Base-by-base conservation (phyloP, 2,329 filamentous ascomycete genomes). In the Bretziella fagacearum region DNA sequence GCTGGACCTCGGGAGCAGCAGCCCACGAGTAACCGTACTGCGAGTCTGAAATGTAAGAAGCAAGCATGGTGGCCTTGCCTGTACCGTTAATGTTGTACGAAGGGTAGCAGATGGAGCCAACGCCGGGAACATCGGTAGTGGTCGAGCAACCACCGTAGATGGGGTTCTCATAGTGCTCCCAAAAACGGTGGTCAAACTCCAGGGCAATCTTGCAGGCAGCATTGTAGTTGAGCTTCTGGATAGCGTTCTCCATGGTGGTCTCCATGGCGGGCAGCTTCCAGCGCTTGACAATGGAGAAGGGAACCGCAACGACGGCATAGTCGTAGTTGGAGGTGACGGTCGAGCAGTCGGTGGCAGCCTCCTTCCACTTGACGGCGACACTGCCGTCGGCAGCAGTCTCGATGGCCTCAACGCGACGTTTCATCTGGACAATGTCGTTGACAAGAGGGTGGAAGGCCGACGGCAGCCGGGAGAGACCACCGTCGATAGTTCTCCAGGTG, bases 111-210 rank as follows among this genome's bases (percentile, higher is more conserved):
- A 80, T 66, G 39, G 60, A 67, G 20, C 74, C 73, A 47, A 81
- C 67, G 22, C 73, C 72, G 0, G 74, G 67, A 47, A 80, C 77
- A 52, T 80, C 71, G 15, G 40, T 45, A 0, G 53, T 52, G 2
- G 66, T 66, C 39, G 69, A 71, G 55, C 78, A 82, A 5, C 77
- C 74, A 10, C 80, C 79, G 50, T 72, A 65, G 57, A 84, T 83
- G 4, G 69, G 68, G 41, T 63, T 64, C 25, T 61, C 57, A 42
- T 60, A 61, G 49, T 67, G 63, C 55, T 73, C 69, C 70, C 69
- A 74, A 62, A 73, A 74, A 1, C 80, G 74, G 0, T 78, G 74
- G 49, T 70, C 65, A 63, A 80, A 84, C 58, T 80, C 77, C 2
- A 84, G 68, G 0, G 78, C 73, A 0, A 84, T 69, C 57, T 73